Percentiles rank a stretch among this genome's conserved stretches.
phyloP scores from a whole-genome alignment of 225 moss, liverwort and hornwort genomes.

The Ulota crispa region DNA sequence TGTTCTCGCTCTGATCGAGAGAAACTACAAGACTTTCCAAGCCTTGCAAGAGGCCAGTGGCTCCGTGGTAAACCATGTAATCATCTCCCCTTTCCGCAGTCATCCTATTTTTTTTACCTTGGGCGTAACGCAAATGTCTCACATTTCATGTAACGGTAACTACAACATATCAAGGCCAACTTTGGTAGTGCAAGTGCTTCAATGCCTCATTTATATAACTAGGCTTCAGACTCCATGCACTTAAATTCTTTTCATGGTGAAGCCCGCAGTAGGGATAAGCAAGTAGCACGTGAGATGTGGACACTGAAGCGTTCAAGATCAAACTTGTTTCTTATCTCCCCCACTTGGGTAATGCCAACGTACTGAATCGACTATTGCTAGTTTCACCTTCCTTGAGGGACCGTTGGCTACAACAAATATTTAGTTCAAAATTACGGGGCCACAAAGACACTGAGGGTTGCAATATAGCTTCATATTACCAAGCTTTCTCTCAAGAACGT shows the following conservation, averaged over 20 bases:
- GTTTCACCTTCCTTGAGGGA: too few species aligned
- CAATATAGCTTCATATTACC: too few species aligned
- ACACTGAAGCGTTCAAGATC: too few species aligned
- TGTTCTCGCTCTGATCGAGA: too few species aligned
- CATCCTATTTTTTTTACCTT: background rate
- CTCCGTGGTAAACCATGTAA: constrained; percentile 34
- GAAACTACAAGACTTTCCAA: constrained; percentile 58
- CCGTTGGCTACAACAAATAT: too few species aligned
- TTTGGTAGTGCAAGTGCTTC: background rate
- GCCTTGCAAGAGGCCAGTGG: constrained; percentile 64
- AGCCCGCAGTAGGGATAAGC: background rate
- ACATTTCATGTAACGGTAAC: background rate
- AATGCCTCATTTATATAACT: background rate
- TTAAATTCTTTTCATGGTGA: background rate
- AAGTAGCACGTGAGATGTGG: too few species aligned
- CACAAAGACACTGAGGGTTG: too few species aligned
- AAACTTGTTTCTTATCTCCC: too few species aligned
- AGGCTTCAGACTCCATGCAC: background rate
- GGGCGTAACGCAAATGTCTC: background rate
- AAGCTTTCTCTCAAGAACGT: too few species aligned
- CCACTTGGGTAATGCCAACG: too few species aligned
- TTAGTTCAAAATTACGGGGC: too few species aligned
- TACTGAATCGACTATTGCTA: too few species aligned
- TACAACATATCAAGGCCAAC: background rate
- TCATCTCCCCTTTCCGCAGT: background rate